Evolutionary conservation across 371 early-diverging fungal species (phyloP).

Genomic region (Lichtheimia ornata): DNA sequence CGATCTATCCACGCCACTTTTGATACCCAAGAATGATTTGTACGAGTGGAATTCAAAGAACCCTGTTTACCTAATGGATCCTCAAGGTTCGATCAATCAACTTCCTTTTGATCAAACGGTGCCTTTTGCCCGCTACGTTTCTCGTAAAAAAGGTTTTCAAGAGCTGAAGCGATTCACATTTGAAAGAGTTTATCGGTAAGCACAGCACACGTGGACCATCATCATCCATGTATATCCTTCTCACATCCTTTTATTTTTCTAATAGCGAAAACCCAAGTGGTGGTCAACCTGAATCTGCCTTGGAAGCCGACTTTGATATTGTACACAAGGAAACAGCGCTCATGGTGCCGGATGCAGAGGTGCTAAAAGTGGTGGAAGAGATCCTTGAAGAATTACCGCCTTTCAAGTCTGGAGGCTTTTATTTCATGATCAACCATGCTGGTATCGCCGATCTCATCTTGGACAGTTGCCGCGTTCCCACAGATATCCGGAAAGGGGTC

Average conservation of each 20-base stretch:
- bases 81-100: conserved; percentile 81
- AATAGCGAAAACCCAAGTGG: conserved; percentile 64
- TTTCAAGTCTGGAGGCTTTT: conserved; percentile 58
- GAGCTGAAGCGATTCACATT: conserved; percentile 87
- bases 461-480: conserved; percentile 64
- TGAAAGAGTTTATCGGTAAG: conserved; percentile 77
- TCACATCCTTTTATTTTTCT: conserved; percentile 1
- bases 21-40: conserved; percentile 81
- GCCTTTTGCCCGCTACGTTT: conserved; percentile 88
- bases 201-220: neutral
- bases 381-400: conserved; percentile 79
- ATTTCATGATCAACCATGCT: conserved; percentile 60
- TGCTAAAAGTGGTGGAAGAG: conserved; percentile 84
- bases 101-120: conserved; percentile 92
- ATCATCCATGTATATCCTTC: neutral
- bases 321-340: conserved; percentile 67
- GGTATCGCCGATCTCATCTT: conserved; percentile 65
- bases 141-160: conserved; percentile 68
- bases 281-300: conserved; percentile 79
- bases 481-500: conserved; percentile 58
- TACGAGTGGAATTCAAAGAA: conserved; percentile 68
- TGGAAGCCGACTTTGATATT: conserved; percentile 93
- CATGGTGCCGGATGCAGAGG: conserved; percentile 90
- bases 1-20: conserved; percentile 79
- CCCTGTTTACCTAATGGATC: conserved; percentile 82